phyloP scores from a whole-genome alignment of 1,284 basidiomycete species.

The Papiliotrema nemorosa region DNA sequence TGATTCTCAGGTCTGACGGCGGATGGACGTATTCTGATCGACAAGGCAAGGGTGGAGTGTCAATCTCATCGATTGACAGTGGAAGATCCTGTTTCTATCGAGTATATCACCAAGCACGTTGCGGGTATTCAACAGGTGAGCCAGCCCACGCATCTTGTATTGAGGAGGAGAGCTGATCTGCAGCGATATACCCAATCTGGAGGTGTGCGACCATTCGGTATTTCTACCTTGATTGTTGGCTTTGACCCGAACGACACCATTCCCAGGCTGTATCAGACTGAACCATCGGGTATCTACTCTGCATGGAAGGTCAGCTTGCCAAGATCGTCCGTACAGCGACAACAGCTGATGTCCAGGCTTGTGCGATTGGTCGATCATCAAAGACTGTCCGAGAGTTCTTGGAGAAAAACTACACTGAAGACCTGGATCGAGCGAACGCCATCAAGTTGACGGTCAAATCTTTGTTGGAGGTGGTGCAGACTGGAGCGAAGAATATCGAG shows the following conservation, averaged over 20 bases:
- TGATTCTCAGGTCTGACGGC: slow-evolving; percentile 77
- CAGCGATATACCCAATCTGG: slow-evolving; percentile 98
- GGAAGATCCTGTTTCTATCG: slow-evolving; percentile 95
- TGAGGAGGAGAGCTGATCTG: neutral
- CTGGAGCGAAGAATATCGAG: slow-evolving; percentile 98
- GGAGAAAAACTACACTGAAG: slow-evolving; percentile 97
- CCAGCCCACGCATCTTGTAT: neutral
- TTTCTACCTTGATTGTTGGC: slow-evolving; percentile 93
- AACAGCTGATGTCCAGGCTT: slow-evolving; percentile 62
- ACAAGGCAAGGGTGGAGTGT: slow-evolving; percentile 96
- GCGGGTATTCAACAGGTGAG: slow-evolving; percentile 94
- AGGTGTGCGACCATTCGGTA: slow-evolving; percentile 96
- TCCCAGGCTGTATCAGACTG: slow-evolving; percentile 92
- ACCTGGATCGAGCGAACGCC: slow-evolving; percentile 78
- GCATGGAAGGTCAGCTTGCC: slow-evolving; percentile 82
- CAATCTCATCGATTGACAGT: slow-evolving; percentile 96
- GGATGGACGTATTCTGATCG: slow-evolving; percentile 95
- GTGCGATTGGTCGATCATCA: slow-evolving; percentile 93
- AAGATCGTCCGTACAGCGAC: too few relatives aligned
- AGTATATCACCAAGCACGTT: slow-evolving; percentile 97
- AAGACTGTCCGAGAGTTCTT: slow-evolving; percentile 99
- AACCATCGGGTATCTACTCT: slow-evolving; percentile 96
- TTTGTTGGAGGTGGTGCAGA: slow-evolving; percentile 96
- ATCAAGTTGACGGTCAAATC: slow-evolving; percentile 96
- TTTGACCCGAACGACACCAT: slow-evolving; percentile 90